phyloP scores from a whole-genome alignment of 495 filamentous ascomycete genomes.

The Aspergillus heteromorphus region DNA sequence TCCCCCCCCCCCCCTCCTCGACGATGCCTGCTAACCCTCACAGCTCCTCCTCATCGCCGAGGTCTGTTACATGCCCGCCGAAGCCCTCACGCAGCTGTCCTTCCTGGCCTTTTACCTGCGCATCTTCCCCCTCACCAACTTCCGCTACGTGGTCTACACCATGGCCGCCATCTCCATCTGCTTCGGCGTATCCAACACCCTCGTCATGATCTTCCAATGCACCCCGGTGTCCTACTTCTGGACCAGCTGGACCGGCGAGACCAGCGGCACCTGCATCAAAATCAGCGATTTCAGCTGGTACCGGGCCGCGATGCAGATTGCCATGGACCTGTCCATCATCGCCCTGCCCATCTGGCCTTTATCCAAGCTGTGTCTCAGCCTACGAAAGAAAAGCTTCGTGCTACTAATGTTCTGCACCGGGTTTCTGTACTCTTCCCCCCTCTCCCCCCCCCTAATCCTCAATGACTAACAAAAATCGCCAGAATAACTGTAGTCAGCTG shows the following conservation, averaged over 20 bases:
- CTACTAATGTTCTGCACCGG: constrained; percentile 50
- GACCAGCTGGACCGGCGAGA: constrained; percentile 26
- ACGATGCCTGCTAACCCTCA: constrained; percentile 22
- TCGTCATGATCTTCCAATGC: constrained; percentile 33
- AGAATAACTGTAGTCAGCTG: constrained; percentile 38
- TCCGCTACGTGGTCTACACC: constrained; percentile 19
- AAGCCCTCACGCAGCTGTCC: constrained; percentile 27
- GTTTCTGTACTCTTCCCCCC: constrained; percentile 37
- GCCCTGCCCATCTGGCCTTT: constrained; percentile 41
- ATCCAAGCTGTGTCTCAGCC: constrained; percentile 33
- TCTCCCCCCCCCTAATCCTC: not conserved
- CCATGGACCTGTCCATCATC: constrained; percentile 22
- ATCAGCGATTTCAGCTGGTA: constrained; percentile 19
- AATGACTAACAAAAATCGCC: not conserved
- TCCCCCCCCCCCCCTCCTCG: constrained; percentile 6
- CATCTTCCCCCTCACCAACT: constrained; percentile 23
- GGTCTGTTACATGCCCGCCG: constrained; percentile 24
- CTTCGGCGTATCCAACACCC: constrained; percentile 24
- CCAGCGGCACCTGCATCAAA: constrained; percentile 18
- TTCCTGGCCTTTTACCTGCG: constrained; percentile 34
- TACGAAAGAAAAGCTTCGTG: constrained; percentile 44
- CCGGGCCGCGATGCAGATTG: constrained; percentile 21
- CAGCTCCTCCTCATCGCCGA: constrained; percentile 18
- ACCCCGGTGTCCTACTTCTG: constrained; percentile 29
- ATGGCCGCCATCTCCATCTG: constrained; percentile 20